These are phyloP conservation scores for Aureobasidium sp. DNA, from an alignment of 2,329 filamentous ascomycete species.

Conservation along the genomic window DNA sequence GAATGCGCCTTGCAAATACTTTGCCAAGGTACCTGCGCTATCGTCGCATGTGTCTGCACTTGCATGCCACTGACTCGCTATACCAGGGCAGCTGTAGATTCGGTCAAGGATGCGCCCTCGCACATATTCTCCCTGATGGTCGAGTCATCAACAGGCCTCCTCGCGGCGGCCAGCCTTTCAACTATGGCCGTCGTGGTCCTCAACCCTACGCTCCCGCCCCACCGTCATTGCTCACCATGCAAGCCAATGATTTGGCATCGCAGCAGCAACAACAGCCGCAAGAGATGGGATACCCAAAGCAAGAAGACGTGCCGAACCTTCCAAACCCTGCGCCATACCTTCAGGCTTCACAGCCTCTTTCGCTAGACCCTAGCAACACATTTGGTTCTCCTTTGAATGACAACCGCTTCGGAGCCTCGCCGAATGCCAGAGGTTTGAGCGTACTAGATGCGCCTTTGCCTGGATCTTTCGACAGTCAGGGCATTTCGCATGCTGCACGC, in stretches of 20 bases:
- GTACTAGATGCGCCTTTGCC: constrained; percentile 88
- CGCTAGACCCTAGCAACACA: constrained; percentile 22
- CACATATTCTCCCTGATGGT: constrained; percentile 90
- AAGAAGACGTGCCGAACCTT: neutral
- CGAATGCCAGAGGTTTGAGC: constrained; percentile 59
- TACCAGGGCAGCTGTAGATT: constrained; percentile 95
- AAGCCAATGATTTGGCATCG: constrained; percentile 14
- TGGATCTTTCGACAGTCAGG: constrained; percentile 92
- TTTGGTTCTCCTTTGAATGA: constrained; percentile 83
- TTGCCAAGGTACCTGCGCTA: constrained; percentile 67
- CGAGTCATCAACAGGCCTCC: constrained; percentile 73
- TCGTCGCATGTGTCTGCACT: neutral
- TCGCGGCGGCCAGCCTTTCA: constrained; percentile 17
- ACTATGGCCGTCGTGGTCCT: constrained; percentile 15
- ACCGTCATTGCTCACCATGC: constrained; percentile 27
- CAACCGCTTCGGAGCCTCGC: constrained; percentile 71
- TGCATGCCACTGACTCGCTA: constrained; percentile 22
- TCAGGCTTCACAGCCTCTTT: constrained; percentile 8
- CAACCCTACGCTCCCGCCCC: constrained; percentile 14
- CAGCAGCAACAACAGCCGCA: constrained; percentile 16
- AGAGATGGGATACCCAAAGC: constrained; percentile 1
- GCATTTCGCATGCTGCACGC: constrained; percentile 82
- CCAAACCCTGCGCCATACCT: constrained; percentile 7
- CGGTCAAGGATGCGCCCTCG: constrained; percentile 92
- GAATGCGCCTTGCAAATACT: constrained; percentile 93